Conservation (phyloP, 1,284 basidiomycete species). For the Austroboletus olivaceoglutinosus region DNA sequence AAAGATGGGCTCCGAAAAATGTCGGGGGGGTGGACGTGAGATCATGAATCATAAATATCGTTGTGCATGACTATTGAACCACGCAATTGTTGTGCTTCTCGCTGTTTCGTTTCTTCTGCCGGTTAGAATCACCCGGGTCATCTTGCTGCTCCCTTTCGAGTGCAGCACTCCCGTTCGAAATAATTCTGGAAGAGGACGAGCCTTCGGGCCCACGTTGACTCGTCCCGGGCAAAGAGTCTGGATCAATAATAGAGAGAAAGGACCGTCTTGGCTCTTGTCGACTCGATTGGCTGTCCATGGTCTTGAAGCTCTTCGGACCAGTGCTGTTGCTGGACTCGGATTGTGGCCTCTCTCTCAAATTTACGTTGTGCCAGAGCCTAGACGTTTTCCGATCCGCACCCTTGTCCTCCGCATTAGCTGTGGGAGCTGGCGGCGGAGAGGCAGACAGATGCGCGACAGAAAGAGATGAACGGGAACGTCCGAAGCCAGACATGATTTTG, state of each 20-base stretch:
- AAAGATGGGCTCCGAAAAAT: neutral
- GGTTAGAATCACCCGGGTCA: constrained; percentile 34
- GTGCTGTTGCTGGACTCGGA: constrained; percentile 54
- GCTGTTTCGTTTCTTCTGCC: constrained; percentile 39
- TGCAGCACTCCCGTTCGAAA: constrained; percentile 6
- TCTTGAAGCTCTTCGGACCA: constrained; percentile 45
- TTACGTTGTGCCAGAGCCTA: constrained; percentile 34
- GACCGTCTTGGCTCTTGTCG: constrained; percentile 34
- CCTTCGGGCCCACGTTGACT: constrained; percentile 13
- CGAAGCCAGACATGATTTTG: constrained; percentile 62
- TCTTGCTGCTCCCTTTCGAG: constrained; percentile 22
- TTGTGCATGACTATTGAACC: constrained; percentile 37
- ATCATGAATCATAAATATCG: constrained; percentile 1
- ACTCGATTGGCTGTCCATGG: constrained; percentile 36
- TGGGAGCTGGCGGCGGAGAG: constrained; percentile 29
- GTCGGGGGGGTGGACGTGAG: neutral
- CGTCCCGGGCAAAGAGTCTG: constrained; percentile 11
- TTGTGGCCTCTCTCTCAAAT: constrained; percentile 42
- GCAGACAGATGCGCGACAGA: constrained; percentile 22
- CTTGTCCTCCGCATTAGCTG: constrained; percentile 27
- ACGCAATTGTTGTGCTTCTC: constrained; percentile 42
- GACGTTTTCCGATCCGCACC: constrained; percentile 30
- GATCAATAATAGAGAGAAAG: constrained; percentile 26
- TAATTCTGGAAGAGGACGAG: constrained; percentile 12
- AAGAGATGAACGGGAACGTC: constrained; percentile 53